A percentile compares a stretch with the other conserved stretches of the same genome.
Conservation (phyloP, 202 grass and related monocot species). For the Dendrocalamus latiflorus region DNA sequence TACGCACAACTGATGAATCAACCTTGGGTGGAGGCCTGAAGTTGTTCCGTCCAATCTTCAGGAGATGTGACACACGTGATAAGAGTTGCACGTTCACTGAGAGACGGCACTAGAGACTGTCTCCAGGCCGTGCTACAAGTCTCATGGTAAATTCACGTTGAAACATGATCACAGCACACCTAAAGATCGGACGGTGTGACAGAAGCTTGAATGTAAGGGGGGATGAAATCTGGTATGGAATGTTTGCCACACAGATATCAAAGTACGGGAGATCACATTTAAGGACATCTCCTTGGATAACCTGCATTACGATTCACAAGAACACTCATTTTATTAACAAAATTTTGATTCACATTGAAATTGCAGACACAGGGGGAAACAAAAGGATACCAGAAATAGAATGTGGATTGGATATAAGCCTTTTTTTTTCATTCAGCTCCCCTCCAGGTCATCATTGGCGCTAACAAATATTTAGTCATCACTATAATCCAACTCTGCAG, state of each 20-base stretch:
- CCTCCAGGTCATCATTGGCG: background rate
- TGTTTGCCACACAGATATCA: conserved; percentile 89
- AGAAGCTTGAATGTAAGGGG: conserved; percentile 87
- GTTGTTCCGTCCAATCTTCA: conserved; percentile 83
- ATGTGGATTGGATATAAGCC: background rate
- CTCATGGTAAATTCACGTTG: conserved; percentile 92
- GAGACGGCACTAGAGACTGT: conserved; percentile 85
- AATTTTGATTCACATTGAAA: background rate
- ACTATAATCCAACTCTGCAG: background rate
- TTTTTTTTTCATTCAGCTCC: background rate
- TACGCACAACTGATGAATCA: conserved; percentile 85
- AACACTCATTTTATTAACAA: background rate
- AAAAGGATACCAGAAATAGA: background rate
- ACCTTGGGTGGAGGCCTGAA: conserved; percentile 90
- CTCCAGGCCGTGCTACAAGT: conserved; percentile 78
- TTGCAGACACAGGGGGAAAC: background rate
- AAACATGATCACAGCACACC: conserved; percentile 94
- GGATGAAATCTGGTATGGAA: conserved; percentile 90
- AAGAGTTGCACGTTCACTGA: conserved; percentile 88
- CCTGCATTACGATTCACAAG: conserved; percentile 33
- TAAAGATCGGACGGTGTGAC: conserved; percentile 66
- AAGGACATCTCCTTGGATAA: conserved; percentile 92
- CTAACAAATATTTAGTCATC: background rate
- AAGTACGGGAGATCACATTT: conserved; percentile 95
- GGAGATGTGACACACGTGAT: conserved; percentile 74